phyloP scores from a whole-genome alignment of 495 filamentous ascomycete genomes.

The Neurospora sp. region DNA sequence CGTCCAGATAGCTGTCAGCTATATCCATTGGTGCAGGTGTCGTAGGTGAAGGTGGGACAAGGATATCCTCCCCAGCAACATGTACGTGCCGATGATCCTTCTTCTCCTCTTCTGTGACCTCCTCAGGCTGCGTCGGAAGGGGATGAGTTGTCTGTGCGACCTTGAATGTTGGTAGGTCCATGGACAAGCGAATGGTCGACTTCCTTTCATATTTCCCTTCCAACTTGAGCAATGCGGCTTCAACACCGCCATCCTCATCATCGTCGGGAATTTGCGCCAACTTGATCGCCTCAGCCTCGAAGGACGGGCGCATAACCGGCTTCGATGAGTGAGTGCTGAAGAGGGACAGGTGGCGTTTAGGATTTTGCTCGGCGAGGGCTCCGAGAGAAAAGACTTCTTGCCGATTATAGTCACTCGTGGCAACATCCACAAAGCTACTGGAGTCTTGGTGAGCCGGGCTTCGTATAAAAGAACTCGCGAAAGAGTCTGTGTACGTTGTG shows the following conservation, averaged over 20 bases:
- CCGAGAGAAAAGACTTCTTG: constrained; percentile 47
- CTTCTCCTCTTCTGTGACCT: constrained; percentile 30
- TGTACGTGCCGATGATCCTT: constrained; percentile 37
- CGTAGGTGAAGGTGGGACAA: constrained; percentile 14
- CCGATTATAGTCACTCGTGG: constrained; percentile 27
- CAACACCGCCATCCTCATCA: constrained; percentile 81
- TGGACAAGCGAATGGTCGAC: constrained; percentile 26
- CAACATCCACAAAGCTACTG: constrained; percentile 34
- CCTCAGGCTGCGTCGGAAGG: constrained; percentile 6
- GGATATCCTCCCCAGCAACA: constrained; percentile 24
- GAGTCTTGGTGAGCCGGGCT: constrained; percentile 24
- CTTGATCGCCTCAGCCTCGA: constrained; percentile 80
- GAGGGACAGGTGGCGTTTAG: constrained; percentile 44
- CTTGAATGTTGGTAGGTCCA: constrained; percentile 16
- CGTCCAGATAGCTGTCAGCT: constrained; percentile 15
- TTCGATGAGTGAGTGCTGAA: constrained; percentile 68
- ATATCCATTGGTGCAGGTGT: constrained; percentile 10
- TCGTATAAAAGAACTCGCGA: constrained; percentile 48
- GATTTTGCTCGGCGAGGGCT: constrained; percentile 41
- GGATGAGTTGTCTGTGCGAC: constrained; percentile 2
- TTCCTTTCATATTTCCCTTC: constrained; percentile 73
- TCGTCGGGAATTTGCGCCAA: constrained; percentile 87
- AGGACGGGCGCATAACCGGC: constrained; percentile 71
- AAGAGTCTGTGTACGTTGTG: constrained; percentile 57
- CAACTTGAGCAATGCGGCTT: constrained; percentile 82